phyloP scores from a whole-genome alignment of 2,329 filamentous ascomycete genomes.

The Hypoxylon sp. region DNA sequence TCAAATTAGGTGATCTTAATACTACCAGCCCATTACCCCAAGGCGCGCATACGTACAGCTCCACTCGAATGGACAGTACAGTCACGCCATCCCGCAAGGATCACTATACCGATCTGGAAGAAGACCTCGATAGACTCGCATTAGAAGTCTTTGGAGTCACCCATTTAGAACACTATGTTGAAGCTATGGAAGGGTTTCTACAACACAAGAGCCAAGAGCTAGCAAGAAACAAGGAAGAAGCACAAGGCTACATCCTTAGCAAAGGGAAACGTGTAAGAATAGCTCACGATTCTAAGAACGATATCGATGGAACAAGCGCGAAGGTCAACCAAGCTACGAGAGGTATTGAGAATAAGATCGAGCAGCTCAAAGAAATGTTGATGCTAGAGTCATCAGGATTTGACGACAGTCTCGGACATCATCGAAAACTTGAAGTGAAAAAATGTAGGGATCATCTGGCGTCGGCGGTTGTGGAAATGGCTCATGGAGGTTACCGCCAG shows the following conservation, averaged over 20 bases:
- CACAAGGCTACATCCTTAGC: not conserved
- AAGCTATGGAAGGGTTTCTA: not conserved
- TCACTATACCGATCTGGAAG: not conserved
- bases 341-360: not conserved
- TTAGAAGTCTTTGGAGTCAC: not conserved
- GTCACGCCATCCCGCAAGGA: not conserved
- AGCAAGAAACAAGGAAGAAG: not conserved
- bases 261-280: not conserved
- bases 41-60: not conserved
- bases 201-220: not conserved
- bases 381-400: not conserved
- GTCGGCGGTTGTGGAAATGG: not conserved
- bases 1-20: not conserved
- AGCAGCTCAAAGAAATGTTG: not conserved
- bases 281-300: not conserved
- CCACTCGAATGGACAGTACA: not conserved
- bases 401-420: not conserved
- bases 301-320: not conserved
- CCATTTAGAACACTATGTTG: conserved; percentile 3
- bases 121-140: not conserved
- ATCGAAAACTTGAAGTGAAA: not conserved
- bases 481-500: not conserved
- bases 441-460: not conserved
- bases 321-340: not conserved
- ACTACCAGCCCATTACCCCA: not conserved